phyloP scores from a whole-genome alignment of 495 filamentous ascomycete genomes.

The Tuber calosporum region DNA sequence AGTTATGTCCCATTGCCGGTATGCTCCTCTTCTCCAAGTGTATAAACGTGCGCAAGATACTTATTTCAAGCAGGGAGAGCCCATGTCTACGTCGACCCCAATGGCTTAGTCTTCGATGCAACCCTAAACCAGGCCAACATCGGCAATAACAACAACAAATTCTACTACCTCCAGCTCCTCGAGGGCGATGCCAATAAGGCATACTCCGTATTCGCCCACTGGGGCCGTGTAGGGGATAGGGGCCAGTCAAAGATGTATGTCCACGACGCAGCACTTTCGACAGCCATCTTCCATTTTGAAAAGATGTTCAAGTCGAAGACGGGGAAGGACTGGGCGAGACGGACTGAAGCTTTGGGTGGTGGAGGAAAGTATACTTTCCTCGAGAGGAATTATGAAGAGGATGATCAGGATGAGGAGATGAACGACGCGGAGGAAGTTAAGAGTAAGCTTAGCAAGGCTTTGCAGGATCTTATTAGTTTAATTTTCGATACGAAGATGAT shows the following conservation, averaged over 20 bases:
- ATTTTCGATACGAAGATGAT: slow-evolving; percentile 61
- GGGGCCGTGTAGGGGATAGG: slow-evolving; percentile 69
- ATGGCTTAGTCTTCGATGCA: slow-evolving; percentile 59
- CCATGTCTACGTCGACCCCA: slow-evolving; percentile 58
- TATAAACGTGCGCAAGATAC: not conserved
- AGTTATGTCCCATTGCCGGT: slow-evolving; percentile 39
- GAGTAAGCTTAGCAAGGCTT: slow-evolving; percentile 52
- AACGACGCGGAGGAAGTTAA: slow-evolving; percentile 42
- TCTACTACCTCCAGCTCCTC: slow-evolving; percentile 52
- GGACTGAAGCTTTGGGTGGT: slow-evolving; percentile 53
- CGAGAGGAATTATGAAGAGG: slow-evolving; percentile 59
- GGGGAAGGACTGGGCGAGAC: slow-evolving; percentile 59
- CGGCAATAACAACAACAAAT: slow-evolving; percentile 62
- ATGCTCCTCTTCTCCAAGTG: not conserved
- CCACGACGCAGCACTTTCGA: slow-evolving; percentile 40
- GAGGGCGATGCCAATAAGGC: slow-evolving; percentile 25
- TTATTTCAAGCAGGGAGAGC: slow-evolving; percentile 16
- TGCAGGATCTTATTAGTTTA: slow-evolving; percentile 64
- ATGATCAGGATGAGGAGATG: slow-evolving; percentile 43
- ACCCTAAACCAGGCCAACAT: slow-evolving; percentile 57
- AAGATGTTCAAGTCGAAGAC: slow-evolving; percentile 75
- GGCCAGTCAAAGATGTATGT: slow-evolving; percentile 54
- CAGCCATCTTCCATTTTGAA: slow-evolving; percentile 54
- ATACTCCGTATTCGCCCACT: slow-evolving; percentile 45
- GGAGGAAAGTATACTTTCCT: slow-evolving; percentile 69